Base-by-base conservation (phyloP, 1,284 basidiomycete species). In the Papiliotrema flavescens region DNA sequence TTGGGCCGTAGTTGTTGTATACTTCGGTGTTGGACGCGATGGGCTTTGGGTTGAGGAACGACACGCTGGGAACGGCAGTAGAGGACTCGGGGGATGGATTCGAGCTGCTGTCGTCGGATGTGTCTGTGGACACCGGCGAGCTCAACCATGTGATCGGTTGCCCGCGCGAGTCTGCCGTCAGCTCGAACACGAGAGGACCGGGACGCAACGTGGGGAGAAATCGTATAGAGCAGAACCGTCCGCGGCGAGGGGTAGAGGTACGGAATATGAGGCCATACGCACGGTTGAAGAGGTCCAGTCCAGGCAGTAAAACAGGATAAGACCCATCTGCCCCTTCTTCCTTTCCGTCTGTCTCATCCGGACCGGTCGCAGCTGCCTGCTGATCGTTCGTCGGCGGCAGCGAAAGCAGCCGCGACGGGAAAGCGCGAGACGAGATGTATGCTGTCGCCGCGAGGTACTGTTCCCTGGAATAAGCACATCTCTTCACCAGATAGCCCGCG, bases 231-330 rank as follows among this genome's bases (percentile, higher is more conserved):
- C 13, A 13, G 42, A 9, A 11, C 13, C 11, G 42, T 9, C 42
- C 15, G 22, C 42, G 11, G 22, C 11, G 23, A 46, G 8, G 22
- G 20, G 44, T 9, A 11, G 14, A 11, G 48, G 39, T 37, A 24
- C 41, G 20, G 45, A 23, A 52, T 43, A 17, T 32, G n/a, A 40
- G 41, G 28, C 26, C 9, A 26, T 2, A 57, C 66, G 52, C 48
- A 71, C 94, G 92, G 66, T 95, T 95, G 47, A 94, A 78, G 6
- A 85, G 79, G 73, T 95, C 92, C 22, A 93, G 79, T 0, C 89
- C 89, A 0, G 92, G 92, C 34, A 95, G 79, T 32, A 95, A 83
- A 8, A 95, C 80, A 0, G 89, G 89, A 55, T 88, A 81, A 0
- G 86, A 84, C 7, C 80, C 69, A 13, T 60, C 73, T 43, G 67